Conservation (phyloP, 2,329 filamentous ascomycete genomes). For the Karstenula rhodostoma region DNA sequence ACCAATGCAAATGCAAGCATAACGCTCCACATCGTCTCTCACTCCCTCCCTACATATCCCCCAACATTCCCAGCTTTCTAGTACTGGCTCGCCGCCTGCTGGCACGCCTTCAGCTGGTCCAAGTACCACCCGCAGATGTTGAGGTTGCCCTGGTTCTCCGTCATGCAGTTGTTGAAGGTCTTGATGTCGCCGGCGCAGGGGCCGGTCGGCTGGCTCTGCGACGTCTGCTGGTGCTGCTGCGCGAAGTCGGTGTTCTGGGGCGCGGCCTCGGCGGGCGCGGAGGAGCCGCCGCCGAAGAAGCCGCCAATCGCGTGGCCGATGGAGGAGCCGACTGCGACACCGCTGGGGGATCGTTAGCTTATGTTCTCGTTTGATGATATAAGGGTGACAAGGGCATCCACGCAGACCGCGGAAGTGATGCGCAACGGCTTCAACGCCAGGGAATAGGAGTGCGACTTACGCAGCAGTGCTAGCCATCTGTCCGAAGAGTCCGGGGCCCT, state of each 20-base stretch:
- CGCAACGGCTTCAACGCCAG: not conserved
- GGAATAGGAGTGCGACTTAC: conserved; percentile 66
- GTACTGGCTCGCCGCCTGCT: conserved; percentile 58
- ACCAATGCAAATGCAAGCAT: conserved; percentile 24
- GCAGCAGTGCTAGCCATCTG: conserved; percentile 98
- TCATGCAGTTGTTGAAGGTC: conserved; percentile 94
- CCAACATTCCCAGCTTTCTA: conserved; percentile 38
- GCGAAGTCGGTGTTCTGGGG: conserved; percentile 44
- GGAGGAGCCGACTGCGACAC: conserved; percentile 94
- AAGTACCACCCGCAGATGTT: conserved; percentile 98
- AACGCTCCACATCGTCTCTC: conserved; percentile 17
- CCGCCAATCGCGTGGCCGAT: conserved; percentile 95
- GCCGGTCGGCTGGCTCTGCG: conserved; percentile 36
- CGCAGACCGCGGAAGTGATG: not conserved
- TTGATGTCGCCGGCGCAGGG: conserved; percentile 79
- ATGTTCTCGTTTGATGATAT: conserved; percentile 10
- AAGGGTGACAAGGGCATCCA: conserved; percentile 6
- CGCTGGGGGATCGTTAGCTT: conserved; percentile 62
- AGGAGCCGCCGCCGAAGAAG: conserved; percentile 77
- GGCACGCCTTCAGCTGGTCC: conserved; percentile 78
- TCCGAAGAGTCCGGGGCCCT: conserved; percentile 86
- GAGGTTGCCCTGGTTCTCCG: conserved; percentile 93
- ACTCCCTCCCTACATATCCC: not conserved
- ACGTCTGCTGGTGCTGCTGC: conserved; percentile 52
- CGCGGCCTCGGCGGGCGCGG: conserved; percentile 60